Evolutionary conservation across 257 asterid species (phyloP).

Genomic region (Lantana camara): DNA sequence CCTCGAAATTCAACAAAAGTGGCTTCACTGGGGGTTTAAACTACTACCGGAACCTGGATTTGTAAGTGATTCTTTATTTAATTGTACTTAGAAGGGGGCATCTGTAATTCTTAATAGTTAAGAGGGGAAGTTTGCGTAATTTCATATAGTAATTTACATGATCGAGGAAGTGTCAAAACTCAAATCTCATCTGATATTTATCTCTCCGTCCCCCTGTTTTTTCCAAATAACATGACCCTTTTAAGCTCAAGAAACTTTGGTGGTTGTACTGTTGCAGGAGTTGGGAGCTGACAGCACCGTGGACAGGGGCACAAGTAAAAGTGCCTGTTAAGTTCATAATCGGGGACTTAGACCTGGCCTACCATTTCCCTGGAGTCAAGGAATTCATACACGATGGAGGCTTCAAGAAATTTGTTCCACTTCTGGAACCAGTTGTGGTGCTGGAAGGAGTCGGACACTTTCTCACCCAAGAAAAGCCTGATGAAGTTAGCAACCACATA

Average conservation of each 20-base stretch:
- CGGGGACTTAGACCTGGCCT: slow-evolving; percentile 46
- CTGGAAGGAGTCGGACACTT: slow-evolving; percentile 52
- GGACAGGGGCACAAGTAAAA: slow-evolving; percentile 43
- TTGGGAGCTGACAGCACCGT: slow-evolving; percentile 60
- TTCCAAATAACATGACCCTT: too few relatives aligned
- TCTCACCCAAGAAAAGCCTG: slow-evolving; percentile 39
- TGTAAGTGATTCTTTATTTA: slow-evolving; percentile 26
- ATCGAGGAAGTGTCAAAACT: too few relatives aligned
- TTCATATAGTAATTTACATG: too few relatives aligned
- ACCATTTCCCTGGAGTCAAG: slow-evolving; percentile 42
- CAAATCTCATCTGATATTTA: too few relatives aligned
- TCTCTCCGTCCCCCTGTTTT: too few relatives aligned
- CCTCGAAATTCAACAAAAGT: slow-evolving; percentile 36
- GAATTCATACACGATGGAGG: slow-evolving; percentile 39
- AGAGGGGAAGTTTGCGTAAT: too few relatives aligned
- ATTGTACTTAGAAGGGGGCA: too few relatives aligned
- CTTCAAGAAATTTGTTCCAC: slow-evolving; percentile 40
- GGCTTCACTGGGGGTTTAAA: slow-evolving; percentile 61
- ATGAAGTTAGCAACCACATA: slow-evolving; percentile 35
- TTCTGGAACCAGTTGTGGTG: slow-evolving; percentile 37
- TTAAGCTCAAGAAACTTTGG: too few relatives aligned
- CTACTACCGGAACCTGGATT: slow-evolving; percentile 53
- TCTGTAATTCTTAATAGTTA: too few relatives aligned
- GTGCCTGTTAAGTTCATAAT: slow-evolving; percentile 52
- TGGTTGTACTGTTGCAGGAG: slow-evolving; percentile 27